Base-by-base conservation (phyloP, 176 grass and related monocot species). In the Aegilops speltoides region DNA sequence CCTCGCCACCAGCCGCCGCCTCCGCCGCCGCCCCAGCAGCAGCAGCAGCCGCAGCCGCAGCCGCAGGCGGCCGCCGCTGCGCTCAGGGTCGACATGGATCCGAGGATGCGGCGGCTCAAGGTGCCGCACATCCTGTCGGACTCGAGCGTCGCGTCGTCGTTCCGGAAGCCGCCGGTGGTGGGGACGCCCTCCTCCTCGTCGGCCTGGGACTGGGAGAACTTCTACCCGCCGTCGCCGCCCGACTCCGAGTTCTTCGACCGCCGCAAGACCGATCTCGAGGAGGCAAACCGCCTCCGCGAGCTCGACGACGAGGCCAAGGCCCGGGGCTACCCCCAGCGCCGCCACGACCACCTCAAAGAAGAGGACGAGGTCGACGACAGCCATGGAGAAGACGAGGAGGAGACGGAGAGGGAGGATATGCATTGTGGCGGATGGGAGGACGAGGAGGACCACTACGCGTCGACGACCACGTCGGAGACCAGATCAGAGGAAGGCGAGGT, bases 121-220 rank as follows among this genome's bases (percentile, higher is more conserved):
- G 81, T 97, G 19, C 94, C 94, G 33, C 92, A 94, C 86, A 92
- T 92, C 88, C 79, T 92, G 57, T 94, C 93, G 3, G 91, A 89
- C 19, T 64, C 82, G 6, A 78, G 82, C 77, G 83, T 94, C 14
- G 86, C 93, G 71, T 89, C 91, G 29, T 88, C 87, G 3, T 91
- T 91, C 77, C 81, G 83, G 61, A 89, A 86, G 69, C 76, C 83
- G 29, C 76, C 85, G 16, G 65, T 31, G 67, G 85, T 87, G 5
- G 85, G 92, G 23, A 99, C 97, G 65, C 97, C 97, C 11, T 91
- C 94, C 77, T 93, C 97, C 8, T 99, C 97, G 19, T 99, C 97
- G 19, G 89, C 89, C 37, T 99, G 97, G 94, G 97, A 99, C 8
- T 99, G 97, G 97, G 94, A 96, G 85, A 96, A 96, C 73, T 93